Conservation (phyloP, 2,329 filamentous ascomycete genomes). For the Sporothrix variecibatus region DNA sequence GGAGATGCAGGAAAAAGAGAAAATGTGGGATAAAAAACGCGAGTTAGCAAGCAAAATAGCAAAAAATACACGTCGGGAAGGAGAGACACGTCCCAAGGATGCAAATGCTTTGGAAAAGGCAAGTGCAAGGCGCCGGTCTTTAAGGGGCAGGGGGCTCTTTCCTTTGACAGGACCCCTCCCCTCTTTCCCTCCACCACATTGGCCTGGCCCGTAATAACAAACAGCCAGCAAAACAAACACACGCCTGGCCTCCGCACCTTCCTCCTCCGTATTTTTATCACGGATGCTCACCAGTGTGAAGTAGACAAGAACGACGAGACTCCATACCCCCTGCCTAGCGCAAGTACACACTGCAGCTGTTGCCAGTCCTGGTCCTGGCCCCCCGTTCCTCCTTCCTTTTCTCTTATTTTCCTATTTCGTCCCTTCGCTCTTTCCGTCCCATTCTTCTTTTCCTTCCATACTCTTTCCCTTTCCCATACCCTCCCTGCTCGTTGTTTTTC, state of each 20-base stretch:
- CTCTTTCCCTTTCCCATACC: background rate
- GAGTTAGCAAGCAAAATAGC: background rate
- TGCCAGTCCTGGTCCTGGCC: slow-evolving; percentile 17
- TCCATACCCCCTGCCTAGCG: slow-evolving; percentile 26
- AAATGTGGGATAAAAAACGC: slow-evolving; percentile 1
- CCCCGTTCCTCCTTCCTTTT: background rate
- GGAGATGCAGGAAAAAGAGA: background rate
- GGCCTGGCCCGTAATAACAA: slow-evolving; percentile 10
- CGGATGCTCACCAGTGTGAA: slow-evolving; percentile 12
- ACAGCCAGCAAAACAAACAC: slow-evolving; percentile 15
- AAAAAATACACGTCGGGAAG: slow-evolving; percentile 9
- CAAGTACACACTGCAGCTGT: background rate
- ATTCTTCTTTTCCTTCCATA: background rate
- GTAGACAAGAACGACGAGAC: background rate
- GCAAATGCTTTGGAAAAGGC: slow-evolving; percentile 4
- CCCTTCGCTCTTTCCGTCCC: background rate
- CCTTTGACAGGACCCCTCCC: background rate
- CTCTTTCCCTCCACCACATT: background rate
- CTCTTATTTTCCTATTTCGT: background rate
- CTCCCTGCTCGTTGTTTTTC: background rate
- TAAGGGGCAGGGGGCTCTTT: slow-evolving; percentile 19
- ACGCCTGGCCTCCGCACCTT: slow-evolving; percentile 14
- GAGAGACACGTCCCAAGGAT: slow-evolving; percentile 13
- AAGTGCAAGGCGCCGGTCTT: slow-evolving; percentile 13
- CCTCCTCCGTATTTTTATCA: slow-evolving; percentile 24